Base-by-base conservation (phyloP, 768 basidiomycete species). In the Naganishia vishniacii region DNA sequence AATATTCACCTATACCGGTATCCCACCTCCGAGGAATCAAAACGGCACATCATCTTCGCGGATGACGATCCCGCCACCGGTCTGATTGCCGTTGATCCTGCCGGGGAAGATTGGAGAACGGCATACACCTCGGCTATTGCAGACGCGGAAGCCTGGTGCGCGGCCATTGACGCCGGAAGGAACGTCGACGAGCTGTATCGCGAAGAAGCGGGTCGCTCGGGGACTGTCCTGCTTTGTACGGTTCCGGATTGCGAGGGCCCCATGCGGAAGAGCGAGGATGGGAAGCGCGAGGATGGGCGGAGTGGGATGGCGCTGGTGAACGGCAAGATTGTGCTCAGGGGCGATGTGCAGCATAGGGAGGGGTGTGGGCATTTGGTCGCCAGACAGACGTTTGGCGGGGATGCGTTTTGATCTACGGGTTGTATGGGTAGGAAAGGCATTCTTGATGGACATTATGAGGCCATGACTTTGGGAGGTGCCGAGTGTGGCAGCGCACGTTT, bases 211-310 rank as follows among this genome's bases (percentile, higher is more conserved):
- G 42, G 18, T 4, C 26, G 16, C 18, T 48, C 69, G 11, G n/a
- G n/a, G n/a, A n/a, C n/a, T n/a, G 71, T 71, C 47, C 64, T 73
- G 16, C 48, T 75, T 4, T 74, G 74, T 64, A 69, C 69, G 8
- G 71, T 76, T 2, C 75, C 73, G 18, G 75, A 75, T 59, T 75
- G 73, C 42, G 75, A 75, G 40, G 75, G 74, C 7, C 75, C 74
- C 1, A 58, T 61, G 45, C 67, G 74, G 46, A 48, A 70, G 40
- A 75, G 74, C 16, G 75, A 73, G 18, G 75, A 74, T 42, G 75
- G 76, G 13, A 72, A 75, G 67, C 70, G 67, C 32, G 65, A 72
- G 32, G 73, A 75, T 66, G 73, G 74, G 26, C 61, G 71, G 51
- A 72, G 73, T 6, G 73, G 70, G 12, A 70, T 72, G 74, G 62